Evolutionary conservation across 495 filamentous ascomycete species (phyloP).

Genomic region (Neurospora sp.): DNA sequence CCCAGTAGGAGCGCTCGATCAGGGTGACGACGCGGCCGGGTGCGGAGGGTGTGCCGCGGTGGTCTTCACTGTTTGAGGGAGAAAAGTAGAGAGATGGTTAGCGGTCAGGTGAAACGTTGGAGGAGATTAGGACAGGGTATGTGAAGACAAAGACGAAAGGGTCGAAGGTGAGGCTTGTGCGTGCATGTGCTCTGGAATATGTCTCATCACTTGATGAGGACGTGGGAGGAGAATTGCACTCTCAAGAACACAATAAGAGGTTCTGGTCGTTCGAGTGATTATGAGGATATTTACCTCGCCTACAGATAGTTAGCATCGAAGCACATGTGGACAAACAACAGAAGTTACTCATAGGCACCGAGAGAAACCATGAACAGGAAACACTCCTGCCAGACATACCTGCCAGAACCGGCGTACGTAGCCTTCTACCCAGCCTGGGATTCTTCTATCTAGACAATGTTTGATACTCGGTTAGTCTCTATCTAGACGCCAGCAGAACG

Average conservation of each 20-base stretch:
- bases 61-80: constrained; percentile 59
- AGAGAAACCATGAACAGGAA: background rate
- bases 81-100: background rate
- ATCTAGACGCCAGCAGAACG: background rate
- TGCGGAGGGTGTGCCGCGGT: constrained; percentile 78
- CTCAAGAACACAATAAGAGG: background rate
- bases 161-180: background rate
- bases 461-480: constrained; percentile 10
- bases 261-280: background rate
- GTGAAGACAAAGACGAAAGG: background rate
- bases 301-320: background rate
- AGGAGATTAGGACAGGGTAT: background rate
- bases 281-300: background rate
- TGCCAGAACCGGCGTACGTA: constrained; percentile 99
- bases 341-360: background rate
- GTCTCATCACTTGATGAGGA: background rate
- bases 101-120: background rate
- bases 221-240: background rate
- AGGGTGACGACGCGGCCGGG: constrained; percentile 92
- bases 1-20: constrained; percentile 73
- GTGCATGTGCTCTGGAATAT: background rate
- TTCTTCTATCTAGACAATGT: constrained; percentile 52
- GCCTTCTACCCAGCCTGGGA: constrained; percentile 86
- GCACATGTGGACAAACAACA: background rate
- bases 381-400: constrained; percentile 35